These are phyloP conservation scores for Prunus campanulata DNA, from an alignment of 306 rosid genomes.

Conservation along the genomic window DNA sequence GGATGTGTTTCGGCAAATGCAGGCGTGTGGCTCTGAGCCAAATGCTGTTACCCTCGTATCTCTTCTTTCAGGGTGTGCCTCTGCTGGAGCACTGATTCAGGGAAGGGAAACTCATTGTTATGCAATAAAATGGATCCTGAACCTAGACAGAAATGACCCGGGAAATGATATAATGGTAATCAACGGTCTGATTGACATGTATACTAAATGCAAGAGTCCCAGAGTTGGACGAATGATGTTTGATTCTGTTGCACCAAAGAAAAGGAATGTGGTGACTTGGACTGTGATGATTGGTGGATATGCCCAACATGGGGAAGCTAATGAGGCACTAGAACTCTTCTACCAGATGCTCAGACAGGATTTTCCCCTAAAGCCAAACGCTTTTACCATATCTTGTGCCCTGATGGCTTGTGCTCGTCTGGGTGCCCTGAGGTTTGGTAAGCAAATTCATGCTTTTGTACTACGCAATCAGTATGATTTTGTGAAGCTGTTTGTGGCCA, in stretches of 20 bases:
- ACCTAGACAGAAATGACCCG: constrained; percentile 32
- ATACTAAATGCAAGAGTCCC: constrained; percentile 61
- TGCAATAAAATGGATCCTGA: constrained; percentile 56
- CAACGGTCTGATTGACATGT: constrained; percentile 88
- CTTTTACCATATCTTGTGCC: constrained; percentile 80
- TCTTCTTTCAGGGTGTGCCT: constrained; percentile 79
- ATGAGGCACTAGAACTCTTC: constrained; percentile 64
- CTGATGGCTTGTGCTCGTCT: constrained; percentile 88
- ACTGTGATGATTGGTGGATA: constrained; percentile 89
- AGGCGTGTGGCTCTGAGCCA: constrained; percentile 46
- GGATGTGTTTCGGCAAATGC: constrained; percentile 72
- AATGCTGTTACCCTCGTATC: constrained; percentile 75
- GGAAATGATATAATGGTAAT: constrained; percentile 61
- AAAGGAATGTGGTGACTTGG: constrained; percentile 81
- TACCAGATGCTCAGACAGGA: constrained; percentile 54
- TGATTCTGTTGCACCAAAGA: constrained; percentile 43
- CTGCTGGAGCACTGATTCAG: constrained; percentile 60
- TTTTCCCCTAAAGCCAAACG: constrained; percentile 56
- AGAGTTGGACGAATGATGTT: constrained; percentile 53
- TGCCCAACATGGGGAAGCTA: constrained; percentile 89
- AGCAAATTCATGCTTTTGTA: constrained; percentile 65
- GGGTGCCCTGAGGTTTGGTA: constrained; percentile 62
- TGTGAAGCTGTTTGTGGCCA: constrained; percentile 50
- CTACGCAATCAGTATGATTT: constrained; percentile 50
- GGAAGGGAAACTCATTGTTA: constrained; percentile 77